Conservation (phyloP, 768 basidiomycete species). For the Leccinum variicolor region DNA sequence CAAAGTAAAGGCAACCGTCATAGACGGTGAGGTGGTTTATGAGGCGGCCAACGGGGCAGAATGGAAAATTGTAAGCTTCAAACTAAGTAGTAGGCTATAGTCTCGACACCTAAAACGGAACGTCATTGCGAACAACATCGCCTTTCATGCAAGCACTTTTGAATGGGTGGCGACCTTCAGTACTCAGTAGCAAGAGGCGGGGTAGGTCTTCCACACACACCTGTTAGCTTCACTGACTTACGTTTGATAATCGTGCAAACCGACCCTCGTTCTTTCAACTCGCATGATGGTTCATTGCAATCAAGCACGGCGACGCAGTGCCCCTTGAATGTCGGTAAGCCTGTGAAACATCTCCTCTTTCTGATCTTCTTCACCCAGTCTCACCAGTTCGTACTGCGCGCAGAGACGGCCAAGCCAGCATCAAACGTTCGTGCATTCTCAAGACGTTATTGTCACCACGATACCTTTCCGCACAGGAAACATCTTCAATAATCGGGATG, state of each 20-base stretch:
- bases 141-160: too few relatives aligned
- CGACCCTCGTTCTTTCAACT: neutral
- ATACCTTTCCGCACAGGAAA: conserved; percentile 9
- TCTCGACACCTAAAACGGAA: too few relatives aligned
- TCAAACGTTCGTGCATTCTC: neutral
- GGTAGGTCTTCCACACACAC: neutral
- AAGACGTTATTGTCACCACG: neutral
- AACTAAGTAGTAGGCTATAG: too few relatives aligned
- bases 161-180: too few relatives aligned
- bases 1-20: conserved; percentile 66
- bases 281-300: neutral
- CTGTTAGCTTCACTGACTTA: neutral
- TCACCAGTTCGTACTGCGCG: conserved; percentile 10
- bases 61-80: too few relatives aligned
- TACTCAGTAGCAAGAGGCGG: too few relatives aligned
- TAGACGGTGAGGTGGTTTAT: conserved; percentile 71
- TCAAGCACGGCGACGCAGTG: neutral
- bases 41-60: conserved; percentile 32
- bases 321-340: neutral
- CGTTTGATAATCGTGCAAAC: neutral
- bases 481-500: neutral
- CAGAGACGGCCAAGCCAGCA: neutral
- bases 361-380: conserved; percentile 2
- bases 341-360: neutral
- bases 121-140: too few relatives aligned